Base-by-base conservation (phyloP, 2,329 filamentous ascomycete species). In the Xylaria sp. region DNA sequence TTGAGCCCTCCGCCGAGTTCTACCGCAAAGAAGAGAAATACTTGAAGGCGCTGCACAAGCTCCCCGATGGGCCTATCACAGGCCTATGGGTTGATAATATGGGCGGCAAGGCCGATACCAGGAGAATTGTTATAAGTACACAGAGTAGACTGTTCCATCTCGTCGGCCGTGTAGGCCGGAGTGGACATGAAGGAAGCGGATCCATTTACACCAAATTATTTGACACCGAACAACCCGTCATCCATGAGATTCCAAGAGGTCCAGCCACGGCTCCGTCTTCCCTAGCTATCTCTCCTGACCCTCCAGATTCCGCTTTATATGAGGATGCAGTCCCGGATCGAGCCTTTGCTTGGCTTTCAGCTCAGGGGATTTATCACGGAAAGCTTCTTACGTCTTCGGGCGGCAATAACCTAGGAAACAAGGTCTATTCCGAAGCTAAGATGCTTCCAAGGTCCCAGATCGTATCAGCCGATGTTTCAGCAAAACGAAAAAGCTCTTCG, bases 1-100 rank as follows among this genome's bases (percentile, higher is more conserved):
- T 99, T 77, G 96, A 99, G 80, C 94, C 94, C 3, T 92, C 94
- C 15, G 94, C 92, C 58, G 96, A 98, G 79, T 98, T 98, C 82
- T 98, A 98, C 81, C 89, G 94, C 74, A 92, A 95, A 78, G 94
- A 98, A 80, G 96, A 99, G 79, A 94, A 94, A 81, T 97, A 97
- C 79, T 82, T 97, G 69, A 95, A 95, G 80, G 88, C 86, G 43
- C 86, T 99, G 23, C 94, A 94, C 79, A 94, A 92, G 78, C 87
- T 94, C 8, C 88, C 91, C 1, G 94, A 97, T 79, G 93, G 92
- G 0, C 89, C 94, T 0, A 88, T 98, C 43, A 93, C 92, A 0
- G 96, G 96, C 1, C 78, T 98, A 18, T 97, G 93, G 89, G 91
- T 92, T 10, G 95, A 98, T 76, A 84, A 87, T 46, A 82, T 97